Conservation (phyloP, 192 early-diverging fungal genomes). For the Chytriomyces confervae region DNA sequence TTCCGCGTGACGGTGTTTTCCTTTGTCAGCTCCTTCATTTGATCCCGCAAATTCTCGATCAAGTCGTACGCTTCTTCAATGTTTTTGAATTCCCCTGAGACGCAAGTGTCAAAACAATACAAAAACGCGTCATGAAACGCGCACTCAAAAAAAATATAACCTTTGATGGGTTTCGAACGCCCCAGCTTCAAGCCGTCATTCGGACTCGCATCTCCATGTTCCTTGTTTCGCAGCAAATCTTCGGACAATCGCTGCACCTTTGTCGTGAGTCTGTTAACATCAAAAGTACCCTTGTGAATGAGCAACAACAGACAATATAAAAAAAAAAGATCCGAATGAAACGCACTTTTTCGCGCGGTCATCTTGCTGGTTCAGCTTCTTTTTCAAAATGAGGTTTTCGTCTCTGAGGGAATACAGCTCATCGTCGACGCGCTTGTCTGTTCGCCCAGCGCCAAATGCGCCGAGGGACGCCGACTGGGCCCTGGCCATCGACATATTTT, state of each 20-base stretch:
- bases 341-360: conserved; percentile 55
- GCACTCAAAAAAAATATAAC: conserved; percentile 9
- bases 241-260: conserved; percentile 56
- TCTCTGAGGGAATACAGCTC: conserved; percentile 44
- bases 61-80: conserved; percentile 44
- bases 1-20: conserved; percentile 48
- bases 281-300: neutral
- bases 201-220: conserved; percentile 9
- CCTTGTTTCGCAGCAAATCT: conserved; percentile 42
- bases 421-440: conserved; percentile 15
- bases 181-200: neutral
- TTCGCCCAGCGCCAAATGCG: neutral
- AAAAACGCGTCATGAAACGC: neutral
- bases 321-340: neutral
- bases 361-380: conserved; percentile 53
- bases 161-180: conserved; percentile 24
- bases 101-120: neutral
- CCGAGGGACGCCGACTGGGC: neutral
- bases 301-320: neutral
- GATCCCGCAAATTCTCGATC: conserved; percentile 43
- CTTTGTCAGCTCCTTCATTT: conserved; percentile 48
- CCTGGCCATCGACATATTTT: conserved; percentile 20
- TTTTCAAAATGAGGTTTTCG: conserved; percentile 57
- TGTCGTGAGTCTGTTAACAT: conserved; percentile 42
- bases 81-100: conserved; percentile 37